Conservation (phyloP, 768 basidiomycete genomes). For the Mrakia gelida region DNA sequence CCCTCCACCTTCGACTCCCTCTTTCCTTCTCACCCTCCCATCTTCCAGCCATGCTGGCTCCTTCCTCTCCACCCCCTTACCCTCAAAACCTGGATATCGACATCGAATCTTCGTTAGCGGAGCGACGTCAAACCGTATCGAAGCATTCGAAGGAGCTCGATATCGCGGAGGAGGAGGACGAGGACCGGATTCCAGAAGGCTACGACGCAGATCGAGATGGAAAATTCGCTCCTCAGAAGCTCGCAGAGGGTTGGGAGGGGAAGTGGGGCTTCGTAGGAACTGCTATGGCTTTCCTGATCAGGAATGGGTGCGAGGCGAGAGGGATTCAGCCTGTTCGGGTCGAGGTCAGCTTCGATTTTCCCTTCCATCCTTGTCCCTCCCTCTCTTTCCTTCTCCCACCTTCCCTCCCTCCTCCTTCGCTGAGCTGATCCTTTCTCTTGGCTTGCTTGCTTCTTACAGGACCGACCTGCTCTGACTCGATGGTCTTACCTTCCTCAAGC, state of each 20-base stretch:
- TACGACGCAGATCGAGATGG: slow-evolving; percentile 15
- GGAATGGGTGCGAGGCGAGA: slow-evolving; percentile 28
- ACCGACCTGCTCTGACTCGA: slow-evolving; percentile 13
- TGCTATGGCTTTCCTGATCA: slow-evolving; percentile 10
- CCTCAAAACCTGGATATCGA: not conserved
- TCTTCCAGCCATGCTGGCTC: slow-evolving; percentile 1
- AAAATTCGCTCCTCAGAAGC: slow-evolving; percentile 17
- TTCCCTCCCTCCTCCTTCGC: not conserved
- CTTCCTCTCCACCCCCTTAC: not conserved
- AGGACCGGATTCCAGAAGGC: not conserved
- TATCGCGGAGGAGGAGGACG: slow-evolving; percentile 13
- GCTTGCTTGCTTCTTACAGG: not conserved
- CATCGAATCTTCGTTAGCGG: not conserved
- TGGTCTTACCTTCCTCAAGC: slow-evolving; percentile 20
- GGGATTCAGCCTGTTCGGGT: slow-evolving; percentile 28
- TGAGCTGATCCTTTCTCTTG: not conserved
- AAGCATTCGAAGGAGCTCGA: not conserved
- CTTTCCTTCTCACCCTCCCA: not conserved
- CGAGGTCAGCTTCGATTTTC: slow-evolving; percentile 11
- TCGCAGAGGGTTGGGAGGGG: slow-evolving; percentile 18
- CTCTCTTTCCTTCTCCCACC: no score
- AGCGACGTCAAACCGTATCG: not conserved
- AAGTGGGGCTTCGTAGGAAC: slow-evolving; percentile 30
- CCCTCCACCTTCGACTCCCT: not conserved
- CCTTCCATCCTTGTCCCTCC: no score